Evolutionary conservation across 2,329 filamentous ascomycete species (phyloP), one percentile per base, ranked within the genome.

Genomic region (Polytolypa hystricis): DNA sequence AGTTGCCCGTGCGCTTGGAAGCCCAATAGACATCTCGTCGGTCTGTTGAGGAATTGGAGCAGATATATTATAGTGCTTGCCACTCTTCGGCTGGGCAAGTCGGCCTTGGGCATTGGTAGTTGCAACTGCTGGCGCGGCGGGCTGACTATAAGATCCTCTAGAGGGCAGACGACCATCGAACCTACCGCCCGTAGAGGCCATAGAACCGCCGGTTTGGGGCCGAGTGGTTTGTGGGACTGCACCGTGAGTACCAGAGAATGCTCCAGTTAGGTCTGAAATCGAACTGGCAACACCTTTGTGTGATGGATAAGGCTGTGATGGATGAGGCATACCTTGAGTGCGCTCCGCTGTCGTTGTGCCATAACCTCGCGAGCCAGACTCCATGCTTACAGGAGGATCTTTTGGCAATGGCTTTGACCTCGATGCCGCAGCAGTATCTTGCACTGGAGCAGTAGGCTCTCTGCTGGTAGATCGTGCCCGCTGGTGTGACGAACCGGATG

Each of bases 91-190:
- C 55, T 94, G 89, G 46, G 91, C 83, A 50, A 96, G 85, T 44
- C 82, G 82, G 44, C 86, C 89, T 57, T 94, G 83, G 3, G 75
- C 86, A 58, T 91, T 94, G 35, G 86, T 91, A 48, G 82, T 80
- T 33, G 86, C 86, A 42, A 95, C 79, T 32, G 85, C 77, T 19
- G 91, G 87, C 38, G 85, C 84, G 30, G 79, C 79, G 33, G 89
- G 91, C 59, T 93, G 84, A 46, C 84, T 84, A 57, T 96, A 95
- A 40, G 83, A 81, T 56, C 82, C 72, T 45, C 82, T 76, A 47
- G 79, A 84, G 45, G 83, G 81, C 33, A 91, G 72, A 43, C 76
- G 57, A 54, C 63, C 59, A 37, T 64, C 57, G 42, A 56, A 48
- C 48, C 55, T 44, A 41, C 66, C 70, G 44, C 63, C 68, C 38